These are phyloP conservation scores for Zygoascus ofunaensis DNA, from an alignment of 805 yeast genomes.

Conservation along the genomic window DNA sequence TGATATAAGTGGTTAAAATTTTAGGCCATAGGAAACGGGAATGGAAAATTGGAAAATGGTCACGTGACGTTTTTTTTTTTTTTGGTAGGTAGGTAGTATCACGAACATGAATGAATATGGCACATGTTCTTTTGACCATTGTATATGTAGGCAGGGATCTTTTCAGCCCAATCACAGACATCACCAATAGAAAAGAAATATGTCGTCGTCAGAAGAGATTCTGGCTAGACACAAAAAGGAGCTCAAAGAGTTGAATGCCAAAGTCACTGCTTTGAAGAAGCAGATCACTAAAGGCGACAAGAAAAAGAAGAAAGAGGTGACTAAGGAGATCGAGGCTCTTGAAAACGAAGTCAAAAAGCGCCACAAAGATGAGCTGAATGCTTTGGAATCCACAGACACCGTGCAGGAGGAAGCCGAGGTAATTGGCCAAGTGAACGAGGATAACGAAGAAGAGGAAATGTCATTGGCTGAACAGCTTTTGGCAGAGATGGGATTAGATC, in stretches of 20 bases:
- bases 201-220: conserved; percentile 41
- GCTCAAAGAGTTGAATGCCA: conserved; percentile 52
- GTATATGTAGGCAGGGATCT: no score
- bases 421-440: no score
- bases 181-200: no score
- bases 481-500: conserved; percentile 44
- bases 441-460: conserved; percentile 37
- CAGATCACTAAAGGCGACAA: conserved; percentile 64
- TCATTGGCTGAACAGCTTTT: conserved; percentile 60
- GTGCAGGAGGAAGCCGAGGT: neutral
- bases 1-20: no score
- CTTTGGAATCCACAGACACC: conserved; percentile 2
- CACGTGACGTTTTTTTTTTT: no score
- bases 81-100: no score
- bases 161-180: no score
- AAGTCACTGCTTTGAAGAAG: conserved; percentile 67
- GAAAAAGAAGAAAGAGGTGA: conserved; percentile 53
- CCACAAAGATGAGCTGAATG: conserved; percentile 47
- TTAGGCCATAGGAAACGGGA: no score
- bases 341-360: conserved; percentile 45
- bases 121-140: no score
- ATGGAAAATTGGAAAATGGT: no score
- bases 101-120: no score
- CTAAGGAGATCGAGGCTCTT: conserved; percentile 48
- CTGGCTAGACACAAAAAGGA: conserved; percentile 62